These are phyloP conservation scores for Astrothelium subdiscretum DNA, from an alignment of 495 filamentous ascomycete species.

Conservation along the genomic window DNA sequence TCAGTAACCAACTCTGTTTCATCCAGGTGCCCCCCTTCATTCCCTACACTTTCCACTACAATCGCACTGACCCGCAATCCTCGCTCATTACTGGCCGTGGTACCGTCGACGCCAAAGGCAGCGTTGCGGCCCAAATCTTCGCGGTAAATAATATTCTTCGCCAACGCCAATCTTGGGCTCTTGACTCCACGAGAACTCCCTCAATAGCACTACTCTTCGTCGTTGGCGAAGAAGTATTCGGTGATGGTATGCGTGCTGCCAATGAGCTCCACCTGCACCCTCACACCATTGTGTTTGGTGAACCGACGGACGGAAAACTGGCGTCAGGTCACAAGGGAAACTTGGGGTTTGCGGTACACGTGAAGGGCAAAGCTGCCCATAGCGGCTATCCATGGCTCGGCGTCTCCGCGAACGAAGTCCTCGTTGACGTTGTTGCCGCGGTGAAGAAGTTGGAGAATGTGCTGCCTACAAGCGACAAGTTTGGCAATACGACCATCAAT, in stretches of 20 bases:
- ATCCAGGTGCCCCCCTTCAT: slow-evolving; percentile 53
- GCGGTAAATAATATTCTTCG: slow-evolving; percentile 51
- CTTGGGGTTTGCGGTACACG: slow-evolving; percentile 47
- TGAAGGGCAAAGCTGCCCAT: slow-evolving; percentile 70
- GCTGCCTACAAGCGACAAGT: slow-evolving; percentile 61
- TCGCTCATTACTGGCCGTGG: slow-evolving; percentile 59
- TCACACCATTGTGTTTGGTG: slow-evolving; percentile 74
- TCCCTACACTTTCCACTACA: slow-evolving; percentile 41
- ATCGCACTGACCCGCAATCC: slow-evolving; percentile 17
- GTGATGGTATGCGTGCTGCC: slow-evolving; percentile 71
- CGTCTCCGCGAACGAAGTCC: slow-evolving; percentile 60
- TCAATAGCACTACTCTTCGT: slow-evolving; percentile 69
- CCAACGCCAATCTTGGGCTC: background rate
- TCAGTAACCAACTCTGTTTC: background rate
- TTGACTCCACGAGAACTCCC: background rate
- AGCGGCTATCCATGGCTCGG: slow-evolving; percentile 84
- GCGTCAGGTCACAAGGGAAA: slow-evolving; percentile 86
- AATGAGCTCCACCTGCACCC: slow-evolving; percentile 40
- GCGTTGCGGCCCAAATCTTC: slow-evolving; percentile 65
- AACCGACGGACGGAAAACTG: slow-evolving; percentile 79
- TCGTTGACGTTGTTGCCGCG: slow-evolving; percentile 53
- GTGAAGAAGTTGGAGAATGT: slow-evolving; percentile 48
- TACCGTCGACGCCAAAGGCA: slow-evolving; percentile 80
- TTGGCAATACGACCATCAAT: slow-evolving; percentile 80
- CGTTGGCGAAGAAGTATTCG: slow-evolving; percentile 72